Evolutionary conservation across 345 rosid species (phyloP).

Genomic region (Arabidopsis arenosa): DNA sequence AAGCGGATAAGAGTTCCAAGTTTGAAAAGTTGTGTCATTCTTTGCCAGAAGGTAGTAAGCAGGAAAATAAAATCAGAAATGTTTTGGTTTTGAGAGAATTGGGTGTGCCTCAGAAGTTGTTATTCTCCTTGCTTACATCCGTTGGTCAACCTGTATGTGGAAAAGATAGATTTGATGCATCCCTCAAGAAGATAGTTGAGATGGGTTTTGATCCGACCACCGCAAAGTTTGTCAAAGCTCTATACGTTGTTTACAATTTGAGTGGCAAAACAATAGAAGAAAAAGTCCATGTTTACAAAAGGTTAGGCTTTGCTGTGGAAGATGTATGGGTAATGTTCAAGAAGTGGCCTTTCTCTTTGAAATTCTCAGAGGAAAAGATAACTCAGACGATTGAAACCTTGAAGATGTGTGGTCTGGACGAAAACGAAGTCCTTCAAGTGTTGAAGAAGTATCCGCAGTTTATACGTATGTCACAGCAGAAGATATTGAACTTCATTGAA

Average conservation of each 20-base stretch:
- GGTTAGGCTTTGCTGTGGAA: constrained; percentile 42
- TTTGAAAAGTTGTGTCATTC: constrained; percentile 4
- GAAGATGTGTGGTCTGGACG: neutral
- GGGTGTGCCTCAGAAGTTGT: constrained; percentile 23
- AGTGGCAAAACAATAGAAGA: constrained; percentile 23
- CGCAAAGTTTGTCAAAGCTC: constrained; percentile 36
- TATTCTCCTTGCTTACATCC: constrained; percentile 3
- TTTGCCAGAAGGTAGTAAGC: neutral
- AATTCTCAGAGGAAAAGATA: constrained; percentile 35
- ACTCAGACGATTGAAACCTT: neutral
- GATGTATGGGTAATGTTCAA: constrained; percentile 36
- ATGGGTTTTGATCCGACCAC: constrained; percentile 41
- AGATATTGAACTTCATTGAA: constrained; percentile 26
- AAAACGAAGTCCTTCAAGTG: neutral
- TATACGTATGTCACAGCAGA: constrained; percentile 24
- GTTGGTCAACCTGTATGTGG: neutral
- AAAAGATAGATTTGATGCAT: constrained; percentile 12
- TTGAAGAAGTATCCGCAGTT: neutral
- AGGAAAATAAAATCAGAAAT: constrained; percentile 16
- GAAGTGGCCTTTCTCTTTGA: constrained; percentile 29
- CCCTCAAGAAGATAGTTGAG: constrained; percentile 15
- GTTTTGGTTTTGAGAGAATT: constrained; percentile 24
- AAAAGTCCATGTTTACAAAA: neutral
- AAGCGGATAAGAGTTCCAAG: neutral
- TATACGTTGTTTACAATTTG: neutral